Evolutionary conservation across 345 rosid genomes (phyloP).

Genomic region (Populus simonii): DNA sequence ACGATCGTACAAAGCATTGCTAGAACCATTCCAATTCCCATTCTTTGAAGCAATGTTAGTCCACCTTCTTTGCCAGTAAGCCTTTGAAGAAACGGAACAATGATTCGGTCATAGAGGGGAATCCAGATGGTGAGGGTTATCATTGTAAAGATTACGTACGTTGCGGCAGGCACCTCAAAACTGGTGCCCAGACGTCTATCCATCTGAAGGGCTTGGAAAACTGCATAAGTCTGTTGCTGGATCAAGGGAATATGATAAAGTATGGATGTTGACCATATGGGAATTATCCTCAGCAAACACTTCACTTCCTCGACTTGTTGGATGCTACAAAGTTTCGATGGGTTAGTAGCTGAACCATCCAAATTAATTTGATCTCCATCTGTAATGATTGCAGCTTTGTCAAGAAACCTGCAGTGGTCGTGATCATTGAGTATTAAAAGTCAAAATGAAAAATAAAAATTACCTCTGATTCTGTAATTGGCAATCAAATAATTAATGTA

Average conservation of each 20-base stretch:
- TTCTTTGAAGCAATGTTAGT: constrained; percentile 28
- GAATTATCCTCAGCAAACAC: constrained; percentile 50
- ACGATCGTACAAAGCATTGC: constrained; percentile 7
- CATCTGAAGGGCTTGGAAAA: constrained; percentile 57
- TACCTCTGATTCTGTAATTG: not conserved
- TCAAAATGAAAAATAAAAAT: not conserved
- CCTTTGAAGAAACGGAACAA: constrained; percentile 42
- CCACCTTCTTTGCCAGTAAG: constrained; percentile 46
- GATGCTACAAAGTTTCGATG: constrained; percentile 66
- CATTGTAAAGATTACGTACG: constrained; percentile 52
- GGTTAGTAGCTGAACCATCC: constrained; percentile 46
- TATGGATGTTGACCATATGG: constrained; percentile 55
- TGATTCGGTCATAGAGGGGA: constrained; percentile 47
- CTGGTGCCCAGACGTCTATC: constrained; percentile 39
- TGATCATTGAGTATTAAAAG: not conserved
- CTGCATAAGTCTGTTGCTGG: constrained; percentile 58
- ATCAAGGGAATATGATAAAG: constrained; percentile 36
- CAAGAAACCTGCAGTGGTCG: constrained; percentile 39
- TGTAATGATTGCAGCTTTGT: constrained; percentile 57
- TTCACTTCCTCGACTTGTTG: constrained; percentile 73
- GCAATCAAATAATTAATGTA: not conserved
- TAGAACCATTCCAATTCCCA: constrained; percentile 21
- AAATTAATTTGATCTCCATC: constrained; percentile 35
- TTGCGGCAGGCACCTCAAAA: constrained; percentile 53
- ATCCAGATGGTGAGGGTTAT: constrained; percentile 47